Base-by-base conservation (phyloP, 805 yeast species). In the Metschnikowia amazonensis region DNA sequence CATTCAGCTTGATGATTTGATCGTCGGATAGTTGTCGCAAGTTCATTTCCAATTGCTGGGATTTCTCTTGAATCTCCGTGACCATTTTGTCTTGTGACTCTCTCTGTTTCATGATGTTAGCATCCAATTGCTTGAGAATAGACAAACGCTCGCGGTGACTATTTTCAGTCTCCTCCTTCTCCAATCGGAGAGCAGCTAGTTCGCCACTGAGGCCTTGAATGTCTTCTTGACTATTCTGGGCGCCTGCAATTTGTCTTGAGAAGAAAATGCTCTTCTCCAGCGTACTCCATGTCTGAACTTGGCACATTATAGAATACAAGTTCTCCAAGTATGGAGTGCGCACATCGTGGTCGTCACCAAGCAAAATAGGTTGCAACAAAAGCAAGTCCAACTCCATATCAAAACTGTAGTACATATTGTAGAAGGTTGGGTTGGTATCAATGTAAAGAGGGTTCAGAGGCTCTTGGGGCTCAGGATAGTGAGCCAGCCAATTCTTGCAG, bases 281-380 rank as follows among this genome's bases (percentile, higher is more conserved):
- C 10, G 55, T 56, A 50, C 81, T 82, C 48, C 77, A 65, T 48
- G 70, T 74, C 45, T 70, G 74, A 44, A 71, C 75, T 60, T 85
- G 90, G 51, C 86, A 81, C 71, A 85, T 69, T 44, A 82, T 76
- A 2, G 96, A 89, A 61, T 88, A 90, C 46, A 88, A 67, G 55
- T 87, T 87, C 66, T 90, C 97, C 62, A 90, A 72, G 62, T 90
- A 90, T 2, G 97, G 97, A 0, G 97, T 88, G 61, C 85, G 84
- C 44, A 89, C 82, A 40, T 84, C 82, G 60, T 79, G 79, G 60
- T 89, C 96, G 66, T 89, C 96, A n/a, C 94, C 96, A 46, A 89
- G 71, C 45, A 90, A 69, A 43, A 90, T 90, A 4, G 96, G 95
- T 60, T 89, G 95, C 50, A 90, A 75, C 44, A 90, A 68, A 35